Conservation (phyloP, 2,329 filamentous ascomycete species). For the Calonectria henricotiae region DNA sequence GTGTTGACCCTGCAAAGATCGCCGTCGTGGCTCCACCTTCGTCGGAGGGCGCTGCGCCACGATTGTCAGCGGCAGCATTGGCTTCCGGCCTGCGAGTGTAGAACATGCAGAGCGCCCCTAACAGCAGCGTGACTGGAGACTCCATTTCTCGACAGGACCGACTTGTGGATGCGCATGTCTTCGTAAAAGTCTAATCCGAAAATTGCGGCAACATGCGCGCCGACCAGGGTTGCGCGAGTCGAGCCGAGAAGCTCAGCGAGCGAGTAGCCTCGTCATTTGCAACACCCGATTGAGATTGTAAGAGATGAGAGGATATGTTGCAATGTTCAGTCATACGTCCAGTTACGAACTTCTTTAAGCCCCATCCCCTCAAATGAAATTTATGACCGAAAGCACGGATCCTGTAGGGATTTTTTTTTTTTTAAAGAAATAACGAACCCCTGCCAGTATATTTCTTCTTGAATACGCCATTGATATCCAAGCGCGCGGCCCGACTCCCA, state of each 20-base stretch:
- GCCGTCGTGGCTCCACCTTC: slow-evolving; percentile 41
- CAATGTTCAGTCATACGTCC: slow-evolving; percentile 7
- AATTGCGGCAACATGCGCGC: slow-evolving; percentile 11
- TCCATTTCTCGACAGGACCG: neutral
- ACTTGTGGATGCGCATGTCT: neutral
- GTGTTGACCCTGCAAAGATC: slow-evolving; percentile 33
- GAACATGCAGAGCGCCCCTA: neutral
- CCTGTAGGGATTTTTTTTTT: neutral
- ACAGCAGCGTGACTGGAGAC: neutral
- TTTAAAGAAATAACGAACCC: slow-evolving; percentile 7
- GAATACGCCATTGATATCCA: slow-evolving; percentile 29
- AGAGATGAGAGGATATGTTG: slow-evolving; percentile 4
- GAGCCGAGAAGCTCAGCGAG: neutral
- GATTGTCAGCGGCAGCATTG: slow-evolving; percentile 40
- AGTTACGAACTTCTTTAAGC: slow-evolving; percentile 9
- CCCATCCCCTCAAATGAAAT: slow-evolving; percentile 10
- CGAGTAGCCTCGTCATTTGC: neutral
- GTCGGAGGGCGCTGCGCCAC: slow-evolving; percentile 47
- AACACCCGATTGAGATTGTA: neutral
- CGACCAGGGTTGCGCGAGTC: slow-evolving; percentile 1
- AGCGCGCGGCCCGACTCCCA: slow-evolving; percentile 30
- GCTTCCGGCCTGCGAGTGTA: slow-evolving; percentile 16
- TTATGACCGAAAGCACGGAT: slow-evolving; percentile 27
- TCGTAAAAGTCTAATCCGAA: slow-evolving; percentile 19
- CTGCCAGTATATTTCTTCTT: slow-evolving; percentile 21